Conservation (phyloP, 768 basidiomycete genomes). For the Asterophora lycoperdoides region DNA sequence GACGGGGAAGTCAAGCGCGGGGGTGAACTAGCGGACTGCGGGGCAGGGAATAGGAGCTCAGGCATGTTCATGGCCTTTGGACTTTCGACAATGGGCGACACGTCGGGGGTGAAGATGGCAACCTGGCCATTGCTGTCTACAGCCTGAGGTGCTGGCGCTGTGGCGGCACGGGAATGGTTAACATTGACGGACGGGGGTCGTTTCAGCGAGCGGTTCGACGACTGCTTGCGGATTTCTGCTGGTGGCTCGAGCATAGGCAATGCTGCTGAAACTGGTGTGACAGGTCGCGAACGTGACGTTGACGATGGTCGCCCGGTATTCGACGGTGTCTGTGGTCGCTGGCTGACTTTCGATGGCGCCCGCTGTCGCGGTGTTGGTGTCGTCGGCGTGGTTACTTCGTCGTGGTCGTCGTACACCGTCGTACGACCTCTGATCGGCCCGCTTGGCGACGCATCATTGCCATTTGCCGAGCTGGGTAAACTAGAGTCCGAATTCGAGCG, state of each 20-base stretch:
- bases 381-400: slow-evolving; percentile 19
- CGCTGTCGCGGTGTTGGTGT: slow-evolving; percentile 12
- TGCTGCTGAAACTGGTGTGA: slow-evolving; percentile 19
- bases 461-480: slow-evolving; percentile 12
- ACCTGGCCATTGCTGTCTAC: slow-evolving; percentile 12
- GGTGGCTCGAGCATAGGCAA: slow-evolving; percentile 24
- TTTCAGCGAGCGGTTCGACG: slow-evolving; percentile 34
- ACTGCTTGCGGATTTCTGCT: slow-evolving; percentile 28
- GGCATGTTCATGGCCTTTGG: slow-evolving; percentile 36
- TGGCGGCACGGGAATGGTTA: slow-evolving; percentile 26
- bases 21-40: slow-evolving; percentile 12
- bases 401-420: slow-evolving; percentile 16
- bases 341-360: slow-evolving; percentile 8
- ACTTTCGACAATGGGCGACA: slow-evolving; percentile 39
- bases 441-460: slow-evolving; percentile 14
- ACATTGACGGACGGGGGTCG: slow-evolving; percentile 23
- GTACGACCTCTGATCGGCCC: slow-evolving; percentile 19
- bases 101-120: slow-evolving; percentile 13
- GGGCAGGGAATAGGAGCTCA: slow-evolving; percentile 20
- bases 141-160: slow-evolving; percentile 9
- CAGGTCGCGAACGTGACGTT: slow-evolving; percentile 14
- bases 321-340: slow-evolving; percentile 12
- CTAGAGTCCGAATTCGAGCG: slow-evolving; percentile 23
- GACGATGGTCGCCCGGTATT: slow-evolving; percentile 8
- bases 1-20: slow-evolving; percentile 10